These are phyloP conservation scores for Cicer chorassanicum DNA, from an alignment of 306 rosid genomes.

Conservation along the genomic window DNA sequence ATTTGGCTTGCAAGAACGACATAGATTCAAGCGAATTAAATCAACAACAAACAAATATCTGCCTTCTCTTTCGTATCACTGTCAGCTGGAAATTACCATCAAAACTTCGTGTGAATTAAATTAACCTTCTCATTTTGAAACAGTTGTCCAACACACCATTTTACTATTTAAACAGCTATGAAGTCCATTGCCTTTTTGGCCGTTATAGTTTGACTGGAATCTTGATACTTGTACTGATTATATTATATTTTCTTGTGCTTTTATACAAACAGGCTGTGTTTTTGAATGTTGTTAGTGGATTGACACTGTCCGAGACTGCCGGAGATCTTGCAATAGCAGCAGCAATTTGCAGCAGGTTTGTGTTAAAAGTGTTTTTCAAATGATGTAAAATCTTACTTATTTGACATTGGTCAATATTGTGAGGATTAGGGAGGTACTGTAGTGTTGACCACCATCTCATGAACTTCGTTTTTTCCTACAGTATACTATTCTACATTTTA, in stretches of 20 bases:
- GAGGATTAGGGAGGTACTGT: constrained; percentile 12
- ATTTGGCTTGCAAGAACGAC: too few relatives aligned
- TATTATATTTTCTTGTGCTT: constrained; percentile 12
- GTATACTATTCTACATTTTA: background rate
- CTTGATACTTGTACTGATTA: constrained; percentile 18
- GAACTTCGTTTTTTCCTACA: background rate
- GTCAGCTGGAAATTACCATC: too few relatives aligned
- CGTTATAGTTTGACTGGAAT: background rate
- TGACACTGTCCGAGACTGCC: constrained; percentile 74
- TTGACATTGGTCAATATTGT: background rate
- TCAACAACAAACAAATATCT: too few relatives aligned
- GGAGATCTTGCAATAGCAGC: constrained; percentile 97
- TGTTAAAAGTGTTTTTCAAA: background rate
- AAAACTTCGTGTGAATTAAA: background rate
- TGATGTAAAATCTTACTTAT: constrained; percentile 16
- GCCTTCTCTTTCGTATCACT: too few relatives aligned
- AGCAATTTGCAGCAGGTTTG: constrained; percentile 97
- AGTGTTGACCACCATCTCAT: background rate
- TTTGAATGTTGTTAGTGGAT: constrained; percentile 86
- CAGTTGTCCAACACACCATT: background rate
- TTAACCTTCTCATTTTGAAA: background rate
- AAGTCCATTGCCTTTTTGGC: background rate
- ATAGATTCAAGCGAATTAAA: too few relatives aligned
- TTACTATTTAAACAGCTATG: background rate
- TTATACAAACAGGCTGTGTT: constrained; percentile 64